These are phyloP conservation scores for Phyllosticta citribraziliensis DNA, from an alignment of 2,329 filamentous ascomycete species.

Conservation along the genomic window DNA sequence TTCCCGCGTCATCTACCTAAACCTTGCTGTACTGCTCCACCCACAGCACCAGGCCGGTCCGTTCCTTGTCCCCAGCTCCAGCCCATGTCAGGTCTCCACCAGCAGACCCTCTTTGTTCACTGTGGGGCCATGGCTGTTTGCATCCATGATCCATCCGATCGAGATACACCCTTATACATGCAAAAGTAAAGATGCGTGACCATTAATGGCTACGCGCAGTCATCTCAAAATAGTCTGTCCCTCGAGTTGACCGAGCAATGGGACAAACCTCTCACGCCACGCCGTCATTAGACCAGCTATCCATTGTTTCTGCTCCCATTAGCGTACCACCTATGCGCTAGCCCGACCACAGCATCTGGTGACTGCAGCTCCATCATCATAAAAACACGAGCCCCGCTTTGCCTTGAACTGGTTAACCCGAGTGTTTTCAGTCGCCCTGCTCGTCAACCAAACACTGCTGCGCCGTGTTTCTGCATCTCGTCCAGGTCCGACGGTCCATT, in stretches of 20 bases:
- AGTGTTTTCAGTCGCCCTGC: neutral
- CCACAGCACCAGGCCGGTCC: neutral
- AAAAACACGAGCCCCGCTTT: neutral
- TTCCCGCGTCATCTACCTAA: neutral
- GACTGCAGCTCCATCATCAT: too few species aligned
- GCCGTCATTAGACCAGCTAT: neutral
- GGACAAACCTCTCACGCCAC: neutral
- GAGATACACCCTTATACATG: neutral
- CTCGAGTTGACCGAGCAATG: neutral
- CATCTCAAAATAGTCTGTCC: too few species aligned
- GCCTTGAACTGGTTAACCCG: neutral
- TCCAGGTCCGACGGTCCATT: neutral
- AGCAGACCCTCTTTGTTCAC: constrained; percentile 1
- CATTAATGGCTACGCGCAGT: too few species aligned
- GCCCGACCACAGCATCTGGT: neutral
- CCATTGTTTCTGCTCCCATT: neutral
- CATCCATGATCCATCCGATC: neutral
- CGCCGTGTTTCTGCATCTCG: neutral
- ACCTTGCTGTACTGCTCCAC: constrained; percentile 3
- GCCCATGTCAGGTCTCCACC: neutral
- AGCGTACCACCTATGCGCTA: neutral
- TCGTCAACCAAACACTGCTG: neutral
- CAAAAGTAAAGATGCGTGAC: neutral
- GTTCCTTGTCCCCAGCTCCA: constrained; percentile 2
- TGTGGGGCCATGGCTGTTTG: neutral